Conservation (phyloP, 306 rosid species). For the Astragalus membranaceus region DNA sequence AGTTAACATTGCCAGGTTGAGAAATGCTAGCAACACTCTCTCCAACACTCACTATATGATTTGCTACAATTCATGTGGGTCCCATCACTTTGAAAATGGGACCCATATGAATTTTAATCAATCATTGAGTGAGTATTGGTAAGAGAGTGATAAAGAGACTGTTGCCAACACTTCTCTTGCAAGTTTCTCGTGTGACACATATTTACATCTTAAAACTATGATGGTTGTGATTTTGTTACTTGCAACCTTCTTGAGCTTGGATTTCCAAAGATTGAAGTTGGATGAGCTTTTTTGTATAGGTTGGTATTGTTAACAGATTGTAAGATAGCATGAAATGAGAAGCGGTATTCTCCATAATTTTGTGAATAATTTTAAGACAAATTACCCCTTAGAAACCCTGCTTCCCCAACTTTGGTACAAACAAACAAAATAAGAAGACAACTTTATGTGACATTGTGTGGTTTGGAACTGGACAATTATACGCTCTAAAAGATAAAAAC, state of each 20-base stretch:
- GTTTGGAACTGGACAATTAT: background rate
- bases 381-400: background rate
- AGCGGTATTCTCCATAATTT: conserved; percentile 36
- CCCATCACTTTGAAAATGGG: too few relatives aligned
- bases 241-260: conserved; percentile 40
- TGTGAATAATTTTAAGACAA: conserved; percentile 11
- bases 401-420: background rate
- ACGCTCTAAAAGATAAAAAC: background rate
- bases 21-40: too few relatives aligned
- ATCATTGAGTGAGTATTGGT: too few relatives aligned
- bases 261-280: conserved; percentile 39
- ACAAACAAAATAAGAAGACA: background rate
- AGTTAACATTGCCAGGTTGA: background rate
- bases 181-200: conserved; percentile 11
- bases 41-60: too few relatives aligned
- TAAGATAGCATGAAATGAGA: conserved; percentile 54
- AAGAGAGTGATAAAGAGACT: too few relatives aligned
- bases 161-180: too few relatives aligned
- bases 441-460: background rate
- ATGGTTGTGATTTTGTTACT: conserved; percentile 42
- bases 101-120: too few relatives aligned
- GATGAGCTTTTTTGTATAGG: conserved; percentile 76
- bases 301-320: conserved; percentile 47
- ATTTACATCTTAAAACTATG: conserved; percentile 46
- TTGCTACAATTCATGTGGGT: too few relatives aligned